Evolutionary conservation across 1,284 basidiomycete genomes (phyloP).

Genomic region (Fomitopsis palustris): DNA sequence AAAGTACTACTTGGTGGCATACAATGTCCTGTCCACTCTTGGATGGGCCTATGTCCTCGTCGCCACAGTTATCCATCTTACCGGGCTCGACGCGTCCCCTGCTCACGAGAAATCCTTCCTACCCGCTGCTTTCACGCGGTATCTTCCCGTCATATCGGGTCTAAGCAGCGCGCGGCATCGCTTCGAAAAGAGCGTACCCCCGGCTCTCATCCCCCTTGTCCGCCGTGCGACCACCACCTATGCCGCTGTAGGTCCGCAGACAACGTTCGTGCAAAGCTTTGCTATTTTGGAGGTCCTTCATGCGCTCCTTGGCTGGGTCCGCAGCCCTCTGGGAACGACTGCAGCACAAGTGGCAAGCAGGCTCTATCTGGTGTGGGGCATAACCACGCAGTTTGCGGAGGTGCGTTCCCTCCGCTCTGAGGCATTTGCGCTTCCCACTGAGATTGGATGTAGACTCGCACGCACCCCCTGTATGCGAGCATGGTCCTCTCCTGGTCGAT

Average conservation of each 20-base stretch:
- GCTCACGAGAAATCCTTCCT: slow-evolving; percentile 22
- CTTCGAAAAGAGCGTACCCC: slow-evolving; percentile 29
- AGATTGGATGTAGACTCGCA: slow-evolving; percentile 48
- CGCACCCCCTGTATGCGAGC: slow-evolving; percentile 80
- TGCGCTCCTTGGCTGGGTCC: slow-evolving; percentile 79
- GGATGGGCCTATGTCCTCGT: slow-evolving; percentile 76
- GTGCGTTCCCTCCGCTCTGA: slow-evolving; percentile 34
- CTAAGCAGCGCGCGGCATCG: slow-evolving; percentile 13
- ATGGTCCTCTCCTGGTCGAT: slow-evolving; percentile 95
- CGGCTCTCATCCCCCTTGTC: slow-evolving; percentile 21
- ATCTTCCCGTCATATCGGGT: slow-evolving; percentile 15
- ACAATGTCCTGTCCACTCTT: slow-evolving; percentile 72
- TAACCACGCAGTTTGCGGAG: slow-evolving; percentile 58
- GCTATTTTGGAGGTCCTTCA: slow-evolving; percentile 86
- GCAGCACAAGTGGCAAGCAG: slow-evolving; percentile 85
- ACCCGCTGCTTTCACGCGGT: slow-evolving; percentile 12
- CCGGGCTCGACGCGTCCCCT: slow-evolving; percentile 31
- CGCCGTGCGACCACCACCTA: slow-evolving; percentile 45
- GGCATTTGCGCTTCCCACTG: background rate
- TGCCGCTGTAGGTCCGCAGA: slow-evolving; percentile 54
- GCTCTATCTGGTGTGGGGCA: slow-evolving; percentile 86
- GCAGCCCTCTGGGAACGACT: slow-evolving; percentile 81
- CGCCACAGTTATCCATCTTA: slow-evolving; percentile 46
- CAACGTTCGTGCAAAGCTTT: slow-evolving; percentile 76
- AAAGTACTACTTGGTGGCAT: slow-evolving; percentile 70